Evolutionary conservation across 805 yeast species (phyloP), one percentile per base, ranked within the genome.

Genomic region (Metschnikowia kunwiensis): DNA sequence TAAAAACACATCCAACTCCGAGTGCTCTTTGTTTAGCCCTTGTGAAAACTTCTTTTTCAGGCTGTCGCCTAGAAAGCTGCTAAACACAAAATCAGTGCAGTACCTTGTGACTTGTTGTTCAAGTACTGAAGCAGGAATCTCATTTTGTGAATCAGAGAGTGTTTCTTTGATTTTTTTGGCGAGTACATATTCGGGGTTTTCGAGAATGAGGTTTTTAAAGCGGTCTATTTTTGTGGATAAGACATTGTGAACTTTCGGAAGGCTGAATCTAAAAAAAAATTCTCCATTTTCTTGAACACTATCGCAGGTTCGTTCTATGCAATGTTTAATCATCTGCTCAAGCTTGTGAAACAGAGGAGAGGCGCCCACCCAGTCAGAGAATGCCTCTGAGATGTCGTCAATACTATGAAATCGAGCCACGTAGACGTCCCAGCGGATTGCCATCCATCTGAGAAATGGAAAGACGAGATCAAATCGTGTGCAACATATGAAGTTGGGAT

Each of bases 71-170:
- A 75, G 57, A 42, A 68, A 70, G 3, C 75, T 68, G 3, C 52
- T 60, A 34, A 76, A 68, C 5, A 80, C 42, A 19, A 79, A 54
- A 18, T 73, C 70, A 3, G 79, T 57, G 5, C 82, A 55, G 35
- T 68, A 57, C 36, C 63, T 64, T 11, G 58, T 53, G 13, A 65
- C 57, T 12, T 70, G 60, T 2, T 64, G 49, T 3, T 52, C 42
- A n/a, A 68, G 47, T 1, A 72, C 59, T 6, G 60, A 56, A 3
- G 43, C 46, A 2, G 74, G 65, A 3, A 65, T 63, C 10, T 55
- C 51, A 33, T 13, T 43, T 13, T 16, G 30, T 49, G 43, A 35
- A 33, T 39, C 26, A 49, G 59, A 34, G 13, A 61, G 40, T 19
- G 51, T 52, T 18, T 44, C 44, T 30, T 47, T 50, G 11, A 60